These are phyloP conservation scores for Cucurbita maxima DNA, from an alignment of 306 rosid genomes.

Conservation along the genomic window DNA sequence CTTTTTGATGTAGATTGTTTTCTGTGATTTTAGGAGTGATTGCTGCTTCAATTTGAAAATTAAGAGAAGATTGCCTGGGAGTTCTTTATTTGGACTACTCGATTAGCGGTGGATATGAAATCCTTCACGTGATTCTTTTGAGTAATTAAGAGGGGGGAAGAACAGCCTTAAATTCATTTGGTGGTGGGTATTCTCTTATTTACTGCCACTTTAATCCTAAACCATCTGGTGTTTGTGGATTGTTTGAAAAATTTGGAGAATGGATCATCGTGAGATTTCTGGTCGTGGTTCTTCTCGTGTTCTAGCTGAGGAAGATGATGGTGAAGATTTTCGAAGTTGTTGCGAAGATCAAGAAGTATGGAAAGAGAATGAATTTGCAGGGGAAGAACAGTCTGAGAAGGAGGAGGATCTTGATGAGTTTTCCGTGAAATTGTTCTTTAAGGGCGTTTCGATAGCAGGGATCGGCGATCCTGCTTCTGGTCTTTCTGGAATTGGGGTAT, in stretches of 20 bases:
- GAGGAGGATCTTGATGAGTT: conserved; percentile 48
- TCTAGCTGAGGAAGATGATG: conserved; percentile 60
- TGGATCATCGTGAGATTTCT: conserved; percentile 42
- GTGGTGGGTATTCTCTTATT: conserved; percentile 15
- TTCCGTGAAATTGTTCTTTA: conserved; percentile 69
- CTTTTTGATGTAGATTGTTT: conserved; percentile 13
- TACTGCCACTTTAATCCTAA: conserved; percentile 6
- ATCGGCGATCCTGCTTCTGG: conserved; percentile 47
- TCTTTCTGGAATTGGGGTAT: conserved; percentile 87
- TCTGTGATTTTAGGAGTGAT: conserved; percentile 16
- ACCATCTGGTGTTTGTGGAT: conserved; percentile 9
- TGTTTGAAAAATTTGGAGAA: conserved; percentile 10
- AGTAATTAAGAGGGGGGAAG: not conserved
- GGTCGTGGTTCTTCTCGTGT: conserved; percentile 17
- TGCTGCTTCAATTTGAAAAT: conserved; percentile 23
- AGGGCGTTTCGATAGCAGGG: conserved; percentile 66
- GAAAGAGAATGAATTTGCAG: conserved; percentile 47
- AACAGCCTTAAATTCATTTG: conserved; percentile 16
- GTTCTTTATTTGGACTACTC: conserved; percentile 7
- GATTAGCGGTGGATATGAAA: conserved; percentile 1
- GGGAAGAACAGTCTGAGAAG: conserved; percentile 32
- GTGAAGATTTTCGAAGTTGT: conserved; percentile 87
- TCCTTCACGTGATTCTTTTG: conserved; percentile 9
- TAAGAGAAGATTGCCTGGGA: conserved; percentile 13
- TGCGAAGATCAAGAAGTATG: conserved; percentile 58